Evolutionary conservation across 192 early-diverging fungal species (phyloP).

Genomic region (Backusella mclennaniae): DNA sequence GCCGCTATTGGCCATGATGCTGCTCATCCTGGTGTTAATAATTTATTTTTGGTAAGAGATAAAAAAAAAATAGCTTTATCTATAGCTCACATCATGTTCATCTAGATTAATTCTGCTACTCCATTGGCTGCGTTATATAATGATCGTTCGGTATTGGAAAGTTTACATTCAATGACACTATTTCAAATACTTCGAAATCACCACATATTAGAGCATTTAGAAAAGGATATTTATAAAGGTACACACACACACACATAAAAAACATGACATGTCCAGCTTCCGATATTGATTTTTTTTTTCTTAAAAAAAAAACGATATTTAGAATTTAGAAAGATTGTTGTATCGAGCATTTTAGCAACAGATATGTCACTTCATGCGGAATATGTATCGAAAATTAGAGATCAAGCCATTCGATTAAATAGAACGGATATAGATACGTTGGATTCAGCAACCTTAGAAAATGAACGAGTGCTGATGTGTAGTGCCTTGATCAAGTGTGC

Average conservation of each 20-base stretch:
- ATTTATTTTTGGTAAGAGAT: constrained; percentile 73
- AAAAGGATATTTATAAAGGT: constrained; percentile 21
- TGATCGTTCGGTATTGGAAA: constrained; percentile 90
- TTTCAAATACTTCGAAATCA: constrained; percentile 63
- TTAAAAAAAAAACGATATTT: too few species aligned
- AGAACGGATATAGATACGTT: constrained; percentile 30
- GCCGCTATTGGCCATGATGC: constrained; percentile 80
- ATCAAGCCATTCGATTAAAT: constrained; percentile 53
- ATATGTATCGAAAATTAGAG: constrained; percentile 70
- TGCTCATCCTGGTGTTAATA: constrained; percentile 93
- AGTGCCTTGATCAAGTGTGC: constrained; percentile 79
- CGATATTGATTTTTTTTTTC: neutral
- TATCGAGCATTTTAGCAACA: constrained; percentile 73
- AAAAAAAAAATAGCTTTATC: too few species aligned
- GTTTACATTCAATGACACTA: constrained; percentile 82
- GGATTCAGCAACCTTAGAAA: constrained; percentile 41
- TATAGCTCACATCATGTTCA: too few species aligned
- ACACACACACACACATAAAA: neutral
- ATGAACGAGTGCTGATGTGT: constrained; percentile 63
- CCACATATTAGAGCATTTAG: constrained; percentile 47
- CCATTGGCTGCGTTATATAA: constrained; percentile 92
- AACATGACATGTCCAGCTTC: neutral
- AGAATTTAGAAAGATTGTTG: constrained; percentile 70
- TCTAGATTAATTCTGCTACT: constrained; percentile 64
- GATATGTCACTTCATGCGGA: constrained; percentile 82